These are phyloP conservation scores for Bryum argenteum DNA, from an alignment of 225 moss, liverwort and hornwort genomes.

Conservation along the genomic window DNA sequence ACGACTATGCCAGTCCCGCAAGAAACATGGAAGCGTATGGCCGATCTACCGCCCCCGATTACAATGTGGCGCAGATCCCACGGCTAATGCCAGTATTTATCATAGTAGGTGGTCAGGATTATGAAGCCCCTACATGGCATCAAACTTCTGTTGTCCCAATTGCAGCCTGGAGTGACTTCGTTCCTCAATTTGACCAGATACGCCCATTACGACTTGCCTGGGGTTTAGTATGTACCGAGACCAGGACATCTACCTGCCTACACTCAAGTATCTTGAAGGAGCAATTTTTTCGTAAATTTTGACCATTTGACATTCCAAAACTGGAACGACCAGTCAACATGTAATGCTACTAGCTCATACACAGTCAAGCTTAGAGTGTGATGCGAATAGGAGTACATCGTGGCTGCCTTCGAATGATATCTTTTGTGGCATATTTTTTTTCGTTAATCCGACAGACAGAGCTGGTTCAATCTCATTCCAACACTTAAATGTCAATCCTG, in stretches of 20 bases:
- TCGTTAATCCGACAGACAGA: too few species aligned
- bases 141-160: conserved; percentile 20
- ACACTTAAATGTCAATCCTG: too few species aligned
- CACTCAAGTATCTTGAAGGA: conserved; percentile 39
- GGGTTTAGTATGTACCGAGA: conserved; percentile 37
- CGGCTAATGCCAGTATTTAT: conserved; percentile 31
- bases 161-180: conserved; percentile 23
- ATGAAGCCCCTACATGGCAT: conserved; percentile 39
- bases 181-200: conserved; percentile 38
- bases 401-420: too few species aligned
- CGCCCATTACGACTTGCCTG: conserved; percentile 49
- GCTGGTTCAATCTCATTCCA: too few species aligned
- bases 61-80: conserved; percentile 31
- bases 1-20: conserved; percentile 23
- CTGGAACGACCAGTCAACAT: background rate
- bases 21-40: conserved; percentile 34
- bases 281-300: conserved; percentile 10
- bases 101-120: conserved; percentile 38
- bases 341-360: background rate
- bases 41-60: conserved; percentile 15
- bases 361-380: too few species aligned
- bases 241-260: conserved; percentile 31
- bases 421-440: too few species aligned
- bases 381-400: too few species aligned
- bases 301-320: background rate